phyloP scores from a whole-genome alignment of 768 basidiomycete genomes.

The Infundibulicybe gibba region DNA sequence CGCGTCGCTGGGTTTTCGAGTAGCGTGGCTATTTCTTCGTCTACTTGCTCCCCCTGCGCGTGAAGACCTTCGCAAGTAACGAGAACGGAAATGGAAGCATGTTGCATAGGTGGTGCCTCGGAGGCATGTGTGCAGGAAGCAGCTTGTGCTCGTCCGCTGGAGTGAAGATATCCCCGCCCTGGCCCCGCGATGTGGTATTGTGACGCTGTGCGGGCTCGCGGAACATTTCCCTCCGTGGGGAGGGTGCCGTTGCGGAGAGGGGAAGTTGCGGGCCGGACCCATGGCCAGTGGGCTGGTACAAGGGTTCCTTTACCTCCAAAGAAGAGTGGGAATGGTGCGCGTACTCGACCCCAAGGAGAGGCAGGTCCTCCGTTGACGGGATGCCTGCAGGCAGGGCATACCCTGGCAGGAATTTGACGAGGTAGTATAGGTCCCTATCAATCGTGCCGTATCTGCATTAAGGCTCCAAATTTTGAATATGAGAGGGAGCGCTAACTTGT shows the following conservation, averaged over 20 bases:
- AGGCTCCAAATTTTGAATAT: too few species aligned
- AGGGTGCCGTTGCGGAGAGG: constrained; percentile 18
- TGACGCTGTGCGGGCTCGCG: neutral
- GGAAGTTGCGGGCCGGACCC: constrained; percentile 15
- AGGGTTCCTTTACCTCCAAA: constrained; percentile 9
- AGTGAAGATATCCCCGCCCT: constrained; percentile 32
- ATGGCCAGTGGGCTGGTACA: constrained; percentile 17
- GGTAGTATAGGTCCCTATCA: constrained; percentile 60
- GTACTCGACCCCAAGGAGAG: constrained; percentile 3
- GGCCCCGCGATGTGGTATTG: neutral
- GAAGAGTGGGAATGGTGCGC: neutral
- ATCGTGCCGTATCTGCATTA: neutral
- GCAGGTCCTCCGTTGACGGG: constrained; percentile 31
- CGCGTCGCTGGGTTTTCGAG: constrained; percentile 41
- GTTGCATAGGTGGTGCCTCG: constrained; percentile 58
- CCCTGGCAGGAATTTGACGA: constrained; percentile 70
- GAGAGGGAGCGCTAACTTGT: constrained; percentile 23
- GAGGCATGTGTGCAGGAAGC: constrained; percentile 53
- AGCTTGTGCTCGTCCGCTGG: constrained; percentile 41
- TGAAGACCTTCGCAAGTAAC: constrained; percentile 43
- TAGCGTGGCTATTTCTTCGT: constrained; percentile 60
- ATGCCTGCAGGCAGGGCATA: constrained; percentile 54
- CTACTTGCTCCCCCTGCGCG: constrained; percentile 45
- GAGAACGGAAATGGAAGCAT: constrained; percentile 75
- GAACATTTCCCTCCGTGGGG: constrained; percentile 13